Percentiles rank a stretch among this genome's conserved stretches.
These are phyloP conservation scores for Cercophora samala DNA, from an alignment of 495 filamentous ascomycete species.

Conservation along the genomic window DNA sequence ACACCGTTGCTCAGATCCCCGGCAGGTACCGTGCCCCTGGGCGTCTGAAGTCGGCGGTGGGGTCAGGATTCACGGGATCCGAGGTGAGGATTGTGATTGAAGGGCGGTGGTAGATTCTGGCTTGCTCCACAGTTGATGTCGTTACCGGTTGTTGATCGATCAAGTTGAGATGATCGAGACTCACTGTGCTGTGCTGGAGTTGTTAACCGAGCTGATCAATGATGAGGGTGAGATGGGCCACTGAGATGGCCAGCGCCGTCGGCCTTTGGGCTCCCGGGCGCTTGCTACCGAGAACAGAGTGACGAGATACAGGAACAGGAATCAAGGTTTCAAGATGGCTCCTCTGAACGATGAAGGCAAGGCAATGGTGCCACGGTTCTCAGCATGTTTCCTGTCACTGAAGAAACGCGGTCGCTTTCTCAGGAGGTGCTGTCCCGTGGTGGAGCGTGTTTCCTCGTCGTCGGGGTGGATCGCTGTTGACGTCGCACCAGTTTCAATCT, in stretches of 20 bases:
- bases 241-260: not conserved
- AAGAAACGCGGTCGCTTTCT: not conserved
- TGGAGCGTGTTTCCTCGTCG: not conserved
- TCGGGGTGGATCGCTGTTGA: not conserved
- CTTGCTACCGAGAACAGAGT: conserved; percentile 5
- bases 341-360: not conserved
- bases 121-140: not conserved
- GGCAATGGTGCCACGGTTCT: not conserved
- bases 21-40: conserved; percentile 13
- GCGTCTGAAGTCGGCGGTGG: conserved; percentile 15
- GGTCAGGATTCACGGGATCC: conserved; percentile 24
- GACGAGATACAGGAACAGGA: conserved; percentile 1
- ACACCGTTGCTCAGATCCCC: conserved; percentile 10
- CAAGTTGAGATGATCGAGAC: not conserved
- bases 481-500: not conserved
- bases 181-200: not conserved
- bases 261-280: conserved; percentile 14
- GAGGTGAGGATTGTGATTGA: conserved; percentile 14
- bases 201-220: not conserved
- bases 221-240: not conserved
- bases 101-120: not conserved
- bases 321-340: not conserved
- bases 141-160: not conserved
- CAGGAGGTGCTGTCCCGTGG: not conserved
- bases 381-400: conserved; percentile 3